phyloP scores from a whole-genome alignment of 805 yeast genomes.

The Candida piceae region DNA sequence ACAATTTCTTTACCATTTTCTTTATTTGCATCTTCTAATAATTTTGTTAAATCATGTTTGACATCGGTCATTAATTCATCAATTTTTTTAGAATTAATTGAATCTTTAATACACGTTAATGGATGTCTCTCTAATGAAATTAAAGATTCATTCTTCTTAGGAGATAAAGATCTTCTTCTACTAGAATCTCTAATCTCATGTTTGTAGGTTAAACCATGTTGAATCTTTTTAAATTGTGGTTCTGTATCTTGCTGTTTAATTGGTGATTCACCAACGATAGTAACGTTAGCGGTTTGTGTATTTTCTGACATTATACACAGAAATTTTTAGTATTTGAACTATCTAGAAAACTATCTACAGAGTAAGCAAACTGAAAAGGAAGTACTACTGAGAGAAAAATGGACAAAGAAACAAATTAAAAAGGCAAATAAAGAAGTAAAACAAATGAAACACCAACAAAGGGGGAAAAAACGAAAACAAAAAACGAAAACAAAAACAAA shows the following conservation, averaged over 20 bases:
- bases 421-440: too few species aligned
- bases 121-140: conserved; percentile 18
- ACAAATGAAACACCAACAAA: too few species aligned
- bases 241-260: neutral
- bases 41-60: conserved; percentile 22
- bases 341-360: too few species aligned
- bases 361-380: too few species aligned
- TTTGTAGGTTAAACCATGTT: conserved; percentile 43
- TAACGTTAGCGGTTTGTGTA: neutral
- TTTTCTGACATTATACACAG: neutral
- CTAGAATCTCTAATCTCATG: conserved; percentile 25
- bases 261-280: neutral
- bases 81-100: conserved; percentile 10
- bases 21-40: conserved; percentile 15
- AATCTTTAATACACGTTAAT: conserved; percentile 21
- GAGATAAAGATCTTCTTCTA: conserved; percentile 22
- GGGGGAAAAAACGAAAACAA: neutral
- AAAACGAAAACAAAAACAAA: neutral
- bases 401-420: too few species aligned
- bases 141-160: conserved; percentile 13
- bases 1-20: conserved; percentile 9
- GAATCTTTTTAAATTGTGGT: conserved; percentile 28
- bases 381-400: neutral
- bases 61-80: conserved; percentile 15
- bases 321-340: too few species aligned